Percentiles rank a stretch among this genome's conserved stretches.
Conservation (phyloP, 2,329 filamentous ascomycete species). For the Cercospora nicotianae region DNA sequence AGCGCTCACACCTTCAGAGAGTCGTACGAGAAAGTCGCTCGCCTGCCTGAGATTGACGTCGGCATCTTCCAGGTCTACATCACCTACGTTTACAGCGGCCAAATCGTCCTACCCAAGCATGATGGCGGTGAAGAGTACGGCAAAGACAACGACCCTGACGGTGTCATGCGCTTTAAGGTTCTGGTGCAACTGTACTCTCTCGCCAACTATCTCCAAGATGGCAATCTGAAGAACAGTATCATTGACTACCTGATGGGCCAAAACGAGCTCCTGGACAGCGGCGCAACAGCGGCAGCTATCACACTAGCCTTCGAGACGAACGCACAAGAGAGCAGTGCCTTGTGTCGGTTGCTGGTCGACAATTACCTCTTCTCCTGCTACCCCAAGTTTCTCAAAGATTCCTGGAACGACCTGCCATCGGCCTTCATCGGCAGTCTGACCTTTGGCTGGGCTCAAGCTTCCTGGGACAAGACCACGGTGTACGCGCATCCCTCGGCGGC, state of each 20-base stretch:
- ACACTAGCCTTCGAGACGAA: neutral
- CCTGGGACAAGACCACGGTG: neutral
- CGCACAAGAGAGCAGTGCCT: neutral
- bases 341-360: constrained; percentile 15
- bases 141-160: neutral
- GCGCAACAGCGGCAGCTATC: neutral
- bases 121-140: neutral
- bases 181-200: constrained; percentile 16
- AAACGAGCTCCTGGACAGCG: neutral
- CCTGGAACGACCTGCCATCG: constrained; percentile 1
- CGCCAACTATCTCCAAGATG: constrained; percentile 14
- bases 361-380: neutral
- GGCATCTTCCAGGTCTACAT: constrained; percentile 14
- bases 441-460: constrained; percentile 12
- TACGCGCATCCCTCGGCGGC: neutral
- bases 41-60: constrained; percentile 2
- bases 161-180: neutral
- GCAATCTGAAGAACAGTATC: constrained; percentile 10
- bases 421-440: neutral
- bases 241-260: constrained; percentile 13
- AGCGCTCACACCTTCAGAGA: neutral
- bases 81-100: constrained; percentile 7
- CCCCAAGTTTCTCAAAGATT: constrained; percentile 1
- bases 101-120: neutral
- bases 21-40: neutral